Base-by-base conservation (phyloP, 148 eudicot genomes). In the Diospyros lotus region DNA sequence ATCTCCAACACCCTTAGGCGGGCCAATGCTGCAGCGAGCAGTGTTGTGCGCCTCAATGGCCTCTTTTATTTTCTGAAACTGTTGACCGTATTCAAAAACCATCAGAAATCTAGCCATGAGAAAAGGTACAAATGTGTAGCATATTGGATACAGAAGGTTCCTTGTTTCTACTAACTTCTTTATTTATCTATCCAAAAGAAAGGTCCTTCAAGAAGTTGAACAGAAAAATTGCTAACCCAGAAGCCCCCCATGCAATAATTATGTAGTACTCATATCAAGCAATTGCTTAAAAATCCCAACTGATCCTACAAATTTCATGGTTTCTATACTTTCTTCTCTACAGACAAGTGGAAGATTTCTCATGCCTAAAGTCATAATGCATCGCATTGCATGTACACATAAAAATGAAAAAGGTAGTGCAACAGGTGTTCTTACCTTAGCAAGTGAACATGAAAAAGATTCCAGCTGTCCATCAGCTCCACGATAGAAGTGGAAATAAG, bases 21-120 rank as follows among this genome's bases (percentile, higher is more conserved):
- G 81, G 8, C 81, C 93, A 67, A 84, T 84, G 80, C 85, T 89
- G 80, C 91, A 76, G 3, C 81, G 84, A 76, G 76, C 90, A n/a
- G 89, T 85, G 84, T 90, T 94, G 77, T 94, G 88, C 15, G 68
- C 67, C 66, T 76, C 73, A 50, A 94, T 87, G 1, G 98, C 96
- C 46, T 94, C 98, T 80, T 88, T 94, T 73, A 94, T 83, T 80
- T 89, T 94, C 89, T 94, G 98, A 81, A 90, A 92, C 98, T 94
- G 92, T 79, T 44, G 28, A 78, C 8, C 8, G 50, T 4, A 64
- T 15, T 39, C 10, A 66, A 44, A 72, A 48, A 51, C 6, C 43
- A 66, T 52, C 66, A 73, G n/a, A 54, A 48, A 14, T 42, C 9
- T 51, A 38, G 4, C 8, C 5, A 50, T 17, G 6, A 42, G 13